These are phyloP conservation scores for Cudoniella acicularis DNA, from an alignment of 495 filamentous ascomycete species.

Conservation along the genomic window DNA sequence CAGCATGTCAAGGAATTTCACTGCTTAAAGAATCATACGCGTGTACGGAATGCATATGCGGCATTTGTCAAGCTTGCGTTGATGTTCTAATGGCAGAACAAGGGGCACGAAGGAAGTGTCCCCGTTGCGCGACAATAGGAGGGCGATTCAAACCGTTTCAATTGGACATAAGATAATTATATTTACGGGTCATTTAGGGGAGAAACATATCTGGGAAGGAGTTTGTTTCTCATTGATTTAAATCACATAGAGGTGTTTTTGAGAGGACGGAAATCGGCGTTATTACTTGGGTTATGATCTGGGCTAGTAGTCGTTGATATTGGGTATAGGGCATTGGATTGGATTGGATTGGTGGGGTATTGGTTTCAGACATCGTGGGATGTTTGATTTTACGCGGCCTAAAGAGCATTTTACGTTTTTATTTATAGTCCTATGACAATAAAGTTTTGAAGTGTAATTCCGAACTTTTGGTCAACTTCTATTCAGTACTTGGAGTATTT, in stretches of 20 bases:
- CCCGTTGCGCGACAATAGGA: conserved; percentile 61
- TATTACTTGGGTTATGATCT: conserved; percentile 8
- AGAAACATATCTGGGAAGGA: background rate
- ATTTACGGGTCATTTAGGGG: background rate
- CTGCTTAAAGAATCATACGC: conserved; percentile 78
- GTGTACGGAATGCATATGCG: conserved; percentile 92
- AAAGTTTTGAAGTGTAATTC: background rate
- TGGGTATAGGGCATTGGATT: conserved; percentile 4
- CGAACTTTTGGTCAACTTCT: no score
- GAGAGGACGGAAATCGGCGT: conserved; percentile 6
- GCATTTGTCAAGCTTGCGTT: conserved; percentile 81
- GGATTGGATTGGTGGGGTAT: background rate
- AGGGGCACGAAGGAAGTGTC: conserved; percentile 58
- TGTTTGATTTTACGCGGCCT: background rate
- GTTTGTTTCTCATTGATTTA: background rate
- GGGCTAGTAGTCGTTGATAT: background rate
- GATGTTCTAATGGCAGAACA: conserved; percentile 67
- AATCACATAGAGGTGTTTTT: conserved; percentile 19
- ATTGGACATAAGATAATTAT: conserved; percentile 25
- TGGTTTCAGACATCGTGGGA: background rate
- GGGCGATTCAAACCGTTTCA: conserved; percentile 63
- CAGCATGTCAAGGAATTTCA: conserved; percentile 70
- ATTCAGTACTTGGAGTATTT: no score
- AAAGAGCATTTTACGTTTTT: background rate
- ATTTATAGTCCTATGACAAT: background rate